These are phyloP conservation scores for Ascochyta clinopodiicola DNA, from an alignment of 2,329 filamentous ascomycete species.

Conservation along the genomic window DNA sequence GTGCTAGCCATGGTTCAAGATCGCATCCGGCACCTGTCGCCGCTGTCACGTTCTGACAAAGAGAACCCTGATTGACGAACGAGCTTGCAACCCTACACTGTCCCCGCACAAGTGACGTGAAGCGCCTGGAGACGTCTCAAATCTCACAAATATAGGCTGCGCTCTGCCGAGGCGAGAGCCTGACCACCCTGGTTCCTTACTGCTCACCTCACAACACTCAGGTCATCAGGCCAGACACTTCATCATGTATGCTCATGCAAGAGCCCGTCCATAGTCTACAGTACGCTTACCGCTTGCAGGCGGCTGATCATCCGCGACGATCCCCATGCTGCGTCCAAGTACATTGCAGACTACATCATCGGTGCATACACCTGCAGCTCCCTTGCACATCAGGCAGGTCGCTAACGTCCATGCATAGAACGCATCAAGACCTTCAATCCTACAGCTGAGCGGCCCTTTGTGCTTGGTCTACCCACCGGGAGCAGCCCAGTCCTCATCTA, in stretches of 20 bases:
- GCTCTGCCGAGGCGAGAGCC: conserved; percentile 5
- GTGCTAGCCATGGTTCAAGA: conserved; percentile 16
- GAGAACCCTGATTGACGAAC: conserved; percentile 28
- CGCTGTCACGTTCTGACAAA: conserved; percentile 34
- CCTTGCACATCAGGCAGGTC: conserved; percentile 29
- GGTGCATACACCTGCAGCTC: conserved; percentile 51
- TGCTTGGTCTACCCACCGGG: conserved; percentile 82
- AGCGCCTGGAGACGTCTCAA: not conserved
- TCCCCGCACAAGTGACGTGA: conserved; percentile 32
- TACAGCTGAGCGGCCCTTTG: conserved; percentile 75
- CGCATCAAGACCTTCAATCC: conserved; percentile 80
- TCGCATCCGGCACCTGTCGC: conserved; percentile 28
- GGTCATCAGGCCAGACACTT: conserved; percentile 18
- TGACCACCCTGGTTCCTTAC: conserved; percentile 7
- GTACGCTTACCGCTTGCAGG: conserved; percentile 59
- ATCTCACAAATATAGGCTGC: conserved; percentile 26
- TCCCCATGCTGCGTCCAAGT: conserved; percentile 70
- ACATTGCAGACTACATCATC: conserved; percentile 83
- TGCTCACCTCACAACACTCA: conserved; percentile 14
- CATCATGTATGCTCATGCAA: conserved; percentile 45
- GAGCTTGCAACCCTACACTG: conserved; percentile 18
- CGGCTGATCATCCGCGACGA: conserved; percentile 84
- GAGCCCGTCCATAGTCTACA: conserved; percentile 20
- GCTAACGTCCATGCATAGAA: conserved; percentile 56
- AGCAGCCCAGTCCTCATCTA: conserved; percentile 82